A percentile compares a stretch with the other conserved stretches of the same genome.
Evolutionary conservation across 1,284 basidiomycete species (phyloP).

Genomic region (Malassezia japonica): DNA sequence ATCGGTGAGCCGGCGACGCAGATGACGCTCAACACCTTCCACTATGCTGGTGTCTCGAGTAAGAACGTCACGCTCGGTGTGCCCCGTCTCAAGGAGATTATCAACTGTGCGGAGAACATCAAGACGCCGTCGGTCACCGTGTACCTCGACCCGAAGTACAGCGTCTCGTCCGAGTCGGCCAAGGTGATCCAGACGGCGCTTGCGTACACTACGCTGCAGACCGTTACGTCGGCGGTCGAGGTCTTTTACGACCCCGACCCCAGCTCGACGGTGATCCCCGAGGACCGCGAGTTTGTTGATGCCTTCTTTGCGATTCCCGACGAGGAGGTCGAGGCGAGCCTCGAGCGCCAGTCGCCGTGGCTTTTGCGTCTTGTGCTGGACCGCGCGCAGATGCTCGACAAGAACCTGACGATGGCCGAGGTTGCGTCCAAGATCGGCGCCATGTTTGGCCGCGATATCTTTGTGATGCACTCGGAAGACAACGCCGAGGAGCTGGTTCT

Average conservation of each 20-base stretch:
- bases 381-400: slow-evolving; percentile 93
- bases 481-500: slow-evolving; percentile 95
- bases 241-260: slow-evolving; percentile 98
- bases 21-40: slow-evolving; percentile 99
- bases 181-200: slow-evolving; percentile 86
- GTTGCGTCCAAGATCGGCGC: slow-evolving; percentile 88
- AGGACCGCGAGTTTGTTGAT: slow-evolving; percentile 90
- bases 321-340: slow-evolving; percentile 81
- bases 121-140: slow-evolving; percentile 93
- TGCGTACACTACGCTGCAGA: slow-evolving; percentile 85
- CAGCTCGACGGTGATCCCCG: slow-evolving; percentile 83
- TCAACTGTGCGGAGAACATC: slow-evolving; percentile 97
- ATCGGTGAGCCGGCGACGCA: slow-evolving; percentile 99
- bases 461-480: slow-evolving; percentile 98
- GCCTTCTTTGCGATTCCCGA: slow-evolving; percentile 99
- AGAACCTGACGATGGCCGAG: slow-evolving; percentile 87
- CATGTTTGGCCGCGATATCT: slow-evolving; percentile 89
- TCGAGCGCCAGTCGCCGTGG: slow-evolving; percentile 92
- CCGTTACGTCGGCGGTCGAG: slow-evolving; percentile 88
- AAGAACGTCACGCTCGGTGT: slow-evolving; percentile 99
- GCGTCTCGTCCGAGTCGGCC: slow-evolving; percentile 54
- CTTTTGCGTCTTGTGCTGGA: slow-evolving; percentile 91
- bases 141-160: slow-evolving; percentile 54
- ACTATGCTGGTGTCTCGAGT: slow-evolving; percentile 92
- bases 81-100: slow-evolving; percentile 94